Percentiles rank a stretch among this genome's conserved stretches.
These are phyloP conservation scores for Lentinula detonsa DNA, from an alignment of 768 basidiomycete species.

Conservation along the genomic window DNA sequence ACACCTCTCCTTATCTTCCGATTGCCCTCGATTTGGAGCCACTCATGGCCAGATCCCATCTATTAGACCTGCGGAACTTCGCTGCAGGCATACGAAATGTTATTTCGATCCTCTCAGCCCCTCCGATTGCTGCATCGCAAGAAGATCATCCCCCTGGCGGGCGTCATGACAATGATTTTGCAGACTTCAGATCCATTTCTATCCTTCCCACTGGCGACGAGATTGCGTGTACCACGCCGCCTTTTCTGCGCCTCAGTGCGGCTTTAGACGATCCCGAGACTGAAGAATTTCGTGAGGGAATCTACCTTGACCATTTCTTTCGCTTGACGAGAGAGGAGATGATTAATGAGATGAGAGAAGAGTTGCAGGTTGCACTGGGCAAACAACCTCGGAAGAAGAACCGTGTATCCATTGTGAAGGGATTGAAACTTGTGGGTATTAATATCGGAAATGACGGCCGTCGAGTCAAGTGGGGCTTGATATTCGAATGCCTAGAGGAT, in stretches of 20 bases:
- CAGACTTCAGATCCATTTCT: constrained; percentile 53
- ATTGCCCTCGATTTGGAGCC: constrained; percentile 27
- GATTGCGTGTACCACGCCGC: constrained; percentile 31
- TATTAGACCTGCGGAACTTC: constrained; percentile 11
- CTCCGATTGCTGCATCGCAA: constrained; percentile 14
- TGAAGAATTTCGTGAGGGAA: constrained; percentile 28
- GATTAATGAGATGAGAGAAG: constrained; percentile 51
- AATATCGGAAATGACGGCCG: constrained; percentile 15
- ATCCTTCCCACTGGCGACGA: constrained; percentile 63
- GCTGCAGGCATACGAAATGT: constrained; percentile 21
- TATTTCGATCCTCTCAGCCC: constrained; percentile 29
- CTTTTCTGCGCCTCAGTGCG: constrained; percentile 44
- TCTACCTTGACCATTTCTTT: constrained; percentile 63
- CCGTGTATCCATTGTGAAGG: constrained; percentile 32
- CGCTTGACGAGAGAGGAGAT: constrained; percentile 61
- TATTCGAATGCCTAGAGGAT: constrained; percentile 28
- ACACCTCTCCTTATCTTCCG: constrained; percentile 28
- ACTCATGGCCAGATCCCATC: constrained; percentile 19
- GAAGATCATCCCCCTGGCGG: constrained; percentile 43
- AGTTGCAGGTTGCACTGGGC: constrained; percentile 35
- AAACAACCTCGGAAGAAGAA: constrained; percentile 30
- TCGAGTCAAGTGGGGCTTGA: constrained; percentile 33
- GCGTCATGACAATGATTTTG: constrained; percentile 65
- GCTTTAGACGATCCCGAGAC: constrained; percentile 37
- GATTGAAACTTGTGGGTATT: constrained; percentile 26